Base-by-base conservation (phyloP, 1,139 yeast genomes). In the Torulaspora pretoriensis region DNA sequence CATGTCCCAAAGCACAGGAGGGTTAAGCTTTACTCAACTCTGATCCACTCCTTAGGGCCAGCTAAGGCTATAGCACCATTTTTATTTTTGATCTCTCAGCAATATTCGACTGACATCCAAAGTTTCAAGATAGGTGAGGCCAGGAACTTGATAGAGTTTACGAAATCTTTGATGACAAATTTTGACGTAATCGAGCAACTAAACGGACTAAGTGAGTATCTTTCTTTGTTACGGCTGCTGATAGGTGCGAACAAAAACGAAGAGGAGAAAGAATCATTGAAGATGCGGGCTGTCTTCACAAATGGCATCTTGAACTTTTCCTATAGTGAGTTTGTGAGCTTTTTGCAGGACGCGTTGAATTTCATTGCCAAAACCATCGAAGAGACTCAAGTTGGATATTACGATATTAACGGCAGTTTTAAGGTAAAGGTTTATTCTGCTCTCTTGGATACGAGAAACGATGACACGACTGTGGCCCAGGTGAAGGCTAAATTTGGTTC, bases 1-100 rank as follows among this genome's bases (percentile, higher is more conserved):
- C 97, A 92, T 61, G 89, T 92, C 54, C 99, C 99, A 52, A 81
- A 96, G 64, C 98, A 92, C 63, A 85, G 99, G 67, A 78, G 98
- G 57, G 94, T 86, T 40, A 82, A 81, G 60, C 71, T 94, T 46
- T 92, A 87, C 61, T 75, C 86, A 3, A 82, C 95, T 0, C 74
- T 92, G 53, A 80, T 90, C 12, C 75, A 75, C 55, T 84, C 97
- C 1, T 71, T 92, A 50, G 90, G 92, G n/a, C 71, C 83, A 38
- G 73, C 72, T 9, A 68, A 73, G 38, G 78, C 95, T 1, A 72
- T 90, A 54, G 87, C 85, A 55, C 72, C 85, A 42, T 75, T 92
- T 39, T 67, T 90, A 53, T 83, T 87, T 59, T 73, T 92, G 56
- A 75, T 90, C 57, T 92, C 95, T 36, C 87, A 80, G 57, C 95